Conservation (phyloP, 208 protist genomes). For the Crithidia bombi region DNA sequence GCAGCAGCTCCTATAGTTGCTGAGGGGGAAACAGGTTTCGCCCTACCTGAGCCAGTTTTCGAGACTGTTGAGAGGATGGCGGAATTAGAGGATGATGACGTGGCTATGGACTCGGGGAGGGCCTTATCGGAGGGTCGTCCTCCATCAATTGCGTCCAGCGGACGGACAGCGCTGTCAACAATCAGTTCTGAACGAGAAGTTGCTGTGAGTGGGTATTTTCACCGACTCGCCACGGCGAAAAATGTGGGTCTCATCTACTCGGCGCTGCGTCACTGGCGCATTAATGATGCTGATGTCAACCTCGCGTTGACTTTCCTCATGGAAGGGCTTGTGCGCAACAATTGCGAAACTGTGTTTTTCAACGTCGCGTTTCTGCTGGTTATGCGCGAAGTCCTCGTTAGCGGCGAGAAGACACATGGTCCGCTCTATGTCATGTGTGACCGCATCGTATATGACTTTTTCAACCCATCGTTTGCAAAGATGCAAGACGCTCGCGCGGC, state of each 20-base stretch:
- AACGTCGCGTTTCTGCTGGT: conserved; percentile 75
- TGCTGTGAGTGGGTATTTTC: conserved; percentile 69
- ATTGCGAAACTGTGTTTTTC: conserved; percentile 69
- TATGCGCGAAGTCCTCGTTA: conserved; percentile 73
- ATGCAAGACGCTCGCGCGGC: conserved; percentile 46
- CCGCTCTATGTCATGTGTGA: conserved; percentile 81
- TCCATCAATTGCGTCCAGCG: conserved; percentile 40
- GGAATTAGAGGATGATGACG: conserved; percentile 15
- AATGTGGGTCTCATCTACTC: conserved; percentile 71
- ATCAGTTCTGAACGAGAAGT: conserved; percentile 80
- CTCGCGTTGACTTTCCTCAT: conserved; percentile 80
- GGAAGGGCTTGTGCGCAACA: conserved; percentile 54
- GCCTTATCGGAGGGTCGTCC: conserved; percentile 34
- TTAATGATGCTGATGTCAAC: conserved; percentile 83
- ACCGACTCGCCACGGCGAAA: conserved; percentile 65
- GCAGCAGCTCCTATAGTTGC: neutral
- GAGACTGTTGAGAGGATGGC: neutral
- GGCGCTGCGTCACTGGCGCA: conserved; percentile 75
- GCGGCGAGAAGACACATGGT: conserved; percentile 69
- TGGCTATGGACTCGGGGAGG: conserved; percentile 2
- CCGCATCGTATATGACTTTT: conserved; percentile 83
- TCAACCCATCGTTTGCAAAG: conserved; percentile 80
- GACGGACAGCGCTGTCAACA: conserved; percentile 47
- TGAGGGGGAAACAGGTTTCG: neutral
- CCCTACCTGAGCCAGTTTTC: conserved; percentile 6